Percentiles rank a stretch among this genome's conserved stretches.
phyloP scores from a whole-genome alignment of 441 rosid species.

The Raphanus hybrid region DNA sequence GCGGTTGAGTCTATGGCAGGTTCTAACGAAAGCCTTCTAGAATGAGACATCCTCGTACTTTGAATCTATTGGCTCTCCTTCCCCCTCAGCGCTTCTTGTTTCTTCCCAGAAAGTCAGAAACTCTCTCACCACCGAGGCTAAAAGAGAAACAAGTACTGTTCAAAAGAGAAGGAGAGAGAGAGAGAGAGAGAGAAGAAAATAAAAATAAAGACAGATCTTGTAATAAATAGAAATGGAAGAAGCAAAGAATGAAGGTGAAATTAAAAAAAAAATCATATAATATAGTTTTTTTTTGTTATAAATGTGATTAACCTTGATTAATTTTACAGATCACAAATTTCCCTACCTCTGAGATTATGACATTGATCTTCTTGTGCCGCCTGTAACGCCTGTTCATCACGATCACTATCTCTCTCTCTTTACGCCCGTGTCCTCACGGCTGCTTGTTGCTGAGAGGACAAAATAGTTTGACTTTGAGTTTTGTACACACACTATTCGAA shows the following conservation, averaged over 20 bases:
- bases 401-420: conserved; percentile 7
- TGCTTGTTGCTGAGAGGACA: conserved; percentile 33
- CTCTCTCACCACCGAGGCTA: conserved; percentile 20
- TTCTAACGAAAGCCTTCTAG: conserved; percentile 40
- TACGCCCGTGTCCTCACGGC: conserved; percentile 42
- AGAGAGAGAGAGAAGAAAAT: neutral
- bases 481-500: neutral
- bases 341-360: conserved; percentile 19
- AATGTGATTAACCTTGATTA: conserved; percentile 20
- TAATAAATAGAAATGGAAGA: conserved; percentile 45
- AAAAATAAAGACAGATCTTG: conserved; percentile 42
- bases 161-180: conserved; percentile 32
- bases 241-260: conserved; percentile 41
- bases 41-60: conserved; percentile 47
- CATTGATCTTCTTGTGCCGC: conserved; percentile 41
- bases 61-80: conserved; percentile 12
- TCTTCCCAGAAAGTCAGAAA: conserved; percentile 16
- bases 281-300: too few species aligned
- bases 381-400: conserved; percentile 35
- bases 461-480: conserved; percentile 37
- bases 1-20: conserved; percentile 47
- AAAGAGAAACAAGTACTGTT: conserved; percentile 35
- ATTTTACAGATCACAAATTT: neutral
- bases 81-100: neutral
- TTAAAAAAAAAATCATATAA: neutral